Evolutionary conservation across 306 rosid species (phyloP).

Genomic region (Fragaria iinumae): DNA sequence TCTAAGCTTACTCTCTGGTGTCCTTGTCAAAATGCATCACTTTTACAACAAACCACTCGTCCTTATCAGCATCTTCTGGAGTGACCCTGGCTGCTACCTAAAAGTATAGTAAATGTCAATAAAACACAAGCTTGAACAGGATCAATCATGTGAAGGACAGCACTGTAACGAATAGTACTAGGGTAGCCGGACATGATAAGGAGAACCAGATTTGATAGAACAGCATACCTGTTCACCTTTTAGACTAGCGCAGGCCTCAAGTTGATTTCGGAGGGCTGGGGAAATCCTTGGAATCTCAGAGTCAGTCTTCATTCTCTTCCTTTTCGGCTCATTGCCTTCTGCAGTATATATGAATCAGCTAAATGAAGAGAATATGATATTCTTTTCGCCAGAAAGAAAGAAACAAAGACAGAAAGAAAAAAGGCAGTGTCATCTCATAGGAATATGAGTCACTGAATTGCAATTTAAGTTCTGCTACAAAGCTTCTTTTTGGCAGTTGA

Average conservation of each 20-base stretch:
- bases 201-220: conserved; percentile 3
- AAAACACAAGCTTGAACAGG: conserved; percentile 16
- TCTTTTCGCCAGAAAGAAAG: not conserved
- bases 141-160: conserved; percentile 2
- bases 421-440: conserved; percentile 13
- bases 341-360: conserved; percentile 42
- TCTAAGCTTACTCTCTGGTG: conserved; percentile 72
- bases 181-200: not conserved
- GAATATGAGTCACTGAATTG: not conserved
- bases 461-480: not conserved
- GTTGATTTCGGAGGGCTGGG: conserved; percentile 59
- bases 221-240: conserved; percentile 86
- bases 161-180: conserved; percentile 4
- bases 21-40: conserved; percentile 95
- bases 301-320: conserved; percentile 77
- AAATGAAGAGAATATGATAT: conserved; percentile 13
- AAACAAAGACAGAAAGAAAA: not conserved
- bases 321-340: conserved; percentile 92
- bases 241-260: conserved; percentile 68
- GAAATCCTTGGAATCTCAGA: conserved; percentile 73
- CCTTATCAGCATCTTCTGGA: conserved; percentile 79
- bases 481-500: not conserved
- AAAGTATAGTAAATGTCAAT: conserved; percentile 27
- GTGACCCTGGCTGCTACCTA: conserved; percentile 98
- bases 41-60: conserved; percentile 95